Percentiles rank a stretch among this genome's conserved stretches.
Conservation (phyloP, 1,139 yeast genomes). For the Pneumocystis sp. region DNA sequence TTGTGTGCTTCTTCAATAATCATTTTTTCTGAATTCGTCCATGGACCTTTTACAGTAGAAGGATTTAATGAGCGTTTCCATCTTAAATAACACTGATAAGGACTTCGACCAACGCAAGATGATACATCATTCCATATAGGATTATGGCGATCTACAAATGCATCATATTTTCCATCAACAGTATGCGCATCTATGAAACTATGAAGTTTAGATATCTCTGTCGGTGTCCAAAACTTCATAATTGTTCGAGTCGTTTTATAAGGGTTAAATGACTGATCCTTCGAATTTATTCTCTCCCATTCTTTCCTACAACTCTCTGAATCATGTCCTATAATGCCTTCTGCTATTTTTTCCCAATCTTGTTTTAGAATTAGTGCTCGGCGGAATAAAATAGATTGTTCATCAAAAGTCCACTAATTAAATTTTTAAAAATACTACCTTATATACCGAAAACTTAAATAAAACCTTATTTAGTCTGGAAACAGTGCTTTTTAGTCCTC, state of each 20-base stretch:
- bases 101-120: neutral
- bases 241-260: neutral
- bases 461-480: neutral
- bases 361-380: neutral
- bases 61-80: neutral
- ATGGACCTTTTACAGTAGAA: neutral
- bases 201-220: neutral
- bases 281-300: neutral
- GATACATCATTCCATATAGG: neutral
- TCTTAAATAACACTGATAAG: neutral
- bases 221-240: neutral
- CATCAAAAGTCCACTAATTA: neutral
- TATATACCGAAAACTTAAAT: neutral
- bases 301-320: neutral
- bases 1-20: neutral
- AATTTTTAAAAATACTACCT: neutral
- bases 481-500: neutral
- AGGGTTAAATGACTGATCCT: neutral
- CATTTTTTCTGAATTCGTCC: neutral
- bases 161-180: neutral
- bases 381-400: neutral
- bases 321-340: neutral
- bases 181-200: neutral
- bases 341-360: neutral
- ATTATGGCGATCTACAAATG: neutral